These are phyloP conservation scores for Candida odintsovae DNA, from an alignment of 805 yeast genomes.

Conservation along the genomic window DNA sequence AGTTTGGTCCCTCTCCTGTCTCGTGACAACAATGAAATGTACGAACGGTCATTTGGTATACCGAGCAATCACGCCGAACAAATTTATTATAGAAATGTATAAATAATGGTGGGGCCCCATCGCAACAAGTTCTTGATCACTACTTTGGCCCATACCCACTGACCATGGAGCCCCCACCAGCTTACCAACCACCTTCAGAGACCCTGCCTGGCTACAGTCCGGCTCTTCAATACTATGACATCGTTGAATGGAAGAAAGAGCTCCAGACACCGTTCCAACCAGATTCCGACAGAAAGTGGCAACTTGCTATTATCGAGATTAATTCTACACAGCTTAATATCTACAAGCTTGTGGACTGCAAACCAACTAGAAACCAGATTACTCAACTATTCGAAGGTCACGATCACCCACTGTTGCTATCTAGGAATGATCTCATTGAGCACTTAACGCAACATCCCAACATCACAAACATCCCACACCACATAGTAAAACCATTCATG, in stretches of 20 bases:
- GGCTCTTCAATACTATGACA: constrained; percentile 1
- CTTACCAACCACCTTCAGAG: background rate
- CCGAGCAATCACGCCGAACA: background rate
- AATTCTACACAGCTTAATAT: constrained; percentile 13
- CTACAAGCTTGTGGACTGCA: constrained; percentile 2
- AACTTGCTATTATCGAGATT: constrained; percentile 5
- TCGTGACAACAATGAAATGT: too few relatives aligned
- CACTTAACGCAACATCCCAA: background rate
- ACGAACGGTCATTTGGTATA: too few relatives aligned
- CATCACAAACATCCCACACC: background rate
- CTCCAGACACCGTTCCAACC: constrained; percentile 8
- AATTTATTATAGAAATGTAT: background rate
- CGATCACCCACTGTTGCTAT: background rate
- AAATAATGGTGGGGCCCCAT: background rate
- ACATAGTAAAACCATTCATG: constrained; percentile 4
- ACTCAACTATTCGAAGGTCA: background rate
- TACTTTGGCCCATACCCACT: background rate
- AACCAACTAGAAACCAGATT: background rate
- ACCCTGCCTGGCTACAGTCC: constrained; percentile 4
- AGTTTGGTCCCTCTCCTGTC: too few relatives aligned
- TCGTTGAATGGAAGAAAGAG: constrained; percentile 7
- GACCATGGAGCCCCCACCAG: background rate
- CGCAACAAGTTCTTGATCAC: too few relatives aligned
- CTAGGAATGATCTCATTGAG: background rate
- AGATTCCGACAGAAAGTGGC: constrained; percentile 10